Percentiles rank a stretch among this genome's conserved stretches.
Evolutionary conservation across 129 eudicot genomes (phyloP).

Genomic region (Artemisia argyi): DNA sequence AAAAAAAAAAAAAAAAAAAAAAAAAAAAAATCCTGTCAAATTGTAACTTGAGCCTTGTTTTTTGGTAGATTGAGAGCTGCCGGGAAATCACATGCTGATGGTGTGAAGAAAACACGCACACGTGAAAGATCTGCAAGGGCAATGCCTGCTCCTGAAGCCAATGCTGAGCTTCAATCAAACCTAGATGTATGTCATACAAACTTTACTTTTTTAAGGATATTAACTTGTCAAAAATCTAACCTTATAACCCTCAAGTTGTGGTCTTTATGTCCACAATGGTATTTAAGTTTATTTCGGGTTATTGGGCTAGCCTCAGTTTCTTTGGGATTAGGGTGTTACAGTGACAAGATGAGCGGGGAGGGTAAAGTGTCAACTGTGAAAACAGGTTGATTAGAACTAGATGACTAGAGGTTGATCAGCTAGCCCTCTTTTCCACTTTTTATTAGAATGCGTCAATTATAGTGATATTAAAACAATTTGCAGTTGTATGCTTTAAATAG

Average conservation of each 20-base stretch:
- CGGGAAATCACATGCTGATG: conserved; percentile 59
- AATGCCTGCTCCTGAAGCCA: conserved; percentile 85
- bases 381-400: not conserved
- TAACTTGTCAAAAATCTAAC: not conserved
- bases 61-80: conserved; percentile 72
- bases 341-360: not conserved
- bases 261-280: no score
- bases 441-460: not conserved
- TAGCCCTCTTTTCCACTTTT: not conserved
- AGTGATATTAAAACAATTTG: not conserved
- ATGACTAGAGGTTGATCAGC: not conserved
- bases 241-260: no score
- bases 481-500: not conserved
- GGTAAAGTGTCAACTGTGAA: conserved; percentile 4
- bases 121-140: conserved; percentile 70
- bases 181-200: conserved; percentile 62
- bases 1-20: no score
- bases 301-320: no score
- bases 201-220: not conserved
- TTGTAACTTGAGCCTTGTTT: conserved; percentile 1
- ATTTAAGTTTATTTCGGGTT: no score
- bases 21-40: no score
- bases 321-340: not conserved
- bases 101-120: conserved; percentile 54
- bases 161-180: conserved; percentile 78